Percentiles rank a stretch among this genome's conserved stretches.
phyloP scores from a whole-genome alignment of 495 filamentous ascomycete genomes.

The Amphirosellinia nigrospora region DNA sequence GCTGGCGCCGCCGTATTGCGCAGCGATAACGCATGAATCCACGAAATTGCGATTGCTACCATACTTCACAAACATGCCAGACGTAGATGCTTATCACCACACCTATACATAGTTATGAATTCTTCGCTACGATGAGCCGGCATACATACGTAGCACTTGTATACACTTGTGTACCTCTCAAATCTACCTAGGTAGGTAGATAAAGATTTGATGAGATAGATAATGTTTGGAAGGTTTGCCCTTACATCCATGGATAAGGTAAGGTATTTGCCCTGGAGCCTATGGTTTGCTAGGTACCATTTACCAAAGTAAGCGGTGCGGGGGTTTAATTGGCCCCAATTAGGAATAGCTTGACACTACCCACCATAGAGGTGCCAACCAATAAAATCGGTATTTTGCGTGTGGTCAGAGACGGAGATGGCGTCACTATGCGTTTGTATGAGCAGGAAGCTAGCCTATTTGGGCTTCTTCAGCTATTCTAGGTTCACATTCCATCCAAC shows the following conservation, averaged over 20 bases:
- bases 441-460: too few species aligned
- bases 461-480: not conserved
- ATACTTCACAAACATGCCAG: not conserved
- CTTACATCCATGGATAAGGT: too few species aligned
- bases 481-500: not conserved
- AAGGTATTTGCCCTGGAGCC: too few species aligned
- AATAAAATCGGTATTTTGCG: not conserved
- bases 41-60: constrained; percentile 12
- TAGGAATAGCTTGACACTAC: constrained; percentile 10
- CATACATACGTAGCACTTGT: not conserved
- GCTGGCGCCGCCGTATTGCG: not conserved
- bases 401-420: not conserved
- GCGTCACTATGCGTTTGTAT: constrained; percentile 23
- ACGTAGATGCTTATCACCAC: not conserved
- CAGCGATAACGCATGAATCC: constrained; percentile 14
- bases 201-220: not conserved
- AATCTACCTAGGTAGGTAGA: not conserved
- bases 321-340: constrained; percentile 21
- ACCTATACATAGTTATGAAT: not conserved
- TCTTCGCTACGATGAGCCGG: not conserved
- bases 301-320: not conserved
- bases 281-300: not conserved
- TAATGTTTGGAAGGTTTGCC: not conserved
- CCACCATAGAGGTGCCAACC: not conserved
- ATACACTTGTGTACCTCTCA: not conserved